Base-by-base conservation (phyloP, 208 protist genomes). In the Angomonas deanei region DNA sequence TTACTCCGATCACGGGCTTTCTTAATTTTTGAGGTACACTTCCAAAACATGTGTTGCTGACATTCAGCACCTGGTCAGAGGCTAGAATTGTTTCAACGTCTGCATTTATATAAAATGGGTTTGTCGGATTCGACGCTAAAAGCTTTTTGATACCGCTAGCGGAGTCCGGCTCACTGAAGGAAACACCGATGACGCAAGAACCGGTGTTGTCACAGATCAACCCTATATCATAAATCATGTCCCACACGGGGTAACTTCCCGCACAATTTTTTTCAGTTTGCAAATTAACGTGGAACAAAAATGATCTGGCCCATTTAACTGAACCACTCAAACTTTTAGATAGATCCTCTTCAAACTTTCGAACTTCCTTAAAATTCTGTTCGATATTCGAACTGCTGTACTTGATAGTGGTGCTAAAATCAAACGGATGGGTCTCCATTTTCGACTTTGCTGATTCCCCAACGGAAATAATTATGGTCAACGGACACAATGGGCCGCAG, bases 381-480 rank as follows among this genome's bases (percentile, higher is more conserved):
- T 56, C 55, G 53, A 80, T 73, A 61, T 86, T 66, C 57, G 72
- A 67, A 5, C 66, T 49, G 15, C 60, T 70, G 55, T 78, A 91
- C 11, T 48, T 47, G 15, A 89, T 60, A 24, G 61, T 64, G 30
- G 78, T 61, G 3, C 34, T 68, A 53, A 76, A 70, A 74, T 90
- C 59, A 5, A 68, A 56, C 1, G 68, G 38, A 21, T 74, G 60
- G 38, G 72, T 77, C 15, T 63, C 31, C 39, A 82, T 39, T 55
- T 60, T 75, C 34, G 74, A 38, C 46, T 68, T 84, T 5, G 86
- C 79, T 28, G 67, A 68, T 1, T 88, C 72, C 0, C 87, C 87
- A n/a, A 89, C 50, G 21, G 87, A 88, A 28, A 91, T 74, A n/a
- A 80, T 61, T 28, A 93, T 55, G 42, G 60, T 70, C 1, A 93